phyloP scores from a whole-genome alignment of 2,329 filamentous ascomycete species.

The Nothopassalora personata region DNA sequence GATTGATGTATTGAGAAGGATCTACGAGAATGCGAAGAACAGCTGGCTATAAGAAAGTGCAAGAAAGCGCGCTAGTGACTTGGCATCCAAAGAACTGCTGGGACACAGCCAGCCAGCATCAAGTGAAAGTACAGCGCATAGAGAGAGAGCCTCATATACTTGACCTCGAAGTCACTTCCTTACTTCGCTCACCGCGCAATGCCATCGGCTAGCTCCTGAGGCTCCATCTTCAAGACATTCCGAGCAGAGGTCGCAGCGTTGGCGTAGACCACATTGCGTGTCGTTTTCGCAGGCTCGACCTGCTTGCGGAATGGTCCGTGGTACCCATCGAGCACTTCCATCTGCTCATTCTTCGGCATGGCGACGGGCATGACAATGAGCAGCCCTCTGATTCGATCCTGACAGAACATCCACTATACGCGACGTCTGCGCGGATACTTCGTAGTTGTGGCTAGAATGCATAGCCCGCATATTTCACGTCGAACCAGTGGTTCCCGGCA shows the following conservation, averaged over 20 bases:
- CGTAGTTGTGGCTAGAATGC: neutral
- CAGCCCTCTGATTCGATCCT: neutral
- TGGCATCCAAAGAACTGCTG: no score
- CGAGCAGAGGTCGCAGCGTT: neutral
- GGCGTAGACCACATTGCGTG: neutral
- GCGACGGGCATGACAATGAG: neutral
- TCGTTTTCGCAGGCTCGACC: neutral
- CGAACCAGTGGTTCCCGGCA: neutral
- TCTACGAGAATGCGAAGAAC: no score
- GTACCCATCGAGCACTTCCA: neutral
- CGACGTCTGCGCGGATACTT: neutral
- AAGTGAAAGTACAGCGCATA: neutral
- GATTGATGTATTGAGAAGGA: no score
- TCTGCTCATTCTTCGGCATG: neutral
- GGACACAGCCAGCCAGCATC: no score
- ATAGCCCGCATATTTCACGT: neutral
- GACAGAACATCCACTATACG: neutral
- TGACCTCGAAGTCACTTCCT: neutral
- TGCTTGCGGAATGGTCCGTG: neutral
- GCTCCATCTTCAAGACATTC: neutral
- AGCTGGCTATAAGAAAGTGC: no score
- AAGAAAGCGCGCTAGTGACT: no score
- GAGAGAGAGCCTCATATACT: neutral
- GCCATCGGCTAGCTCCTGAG: neutral
- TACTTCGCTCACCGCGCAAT: neutral